Conservation (phyloP, 2,329 filamentous ascomycete species). For the Beauveria australis region DNA sequence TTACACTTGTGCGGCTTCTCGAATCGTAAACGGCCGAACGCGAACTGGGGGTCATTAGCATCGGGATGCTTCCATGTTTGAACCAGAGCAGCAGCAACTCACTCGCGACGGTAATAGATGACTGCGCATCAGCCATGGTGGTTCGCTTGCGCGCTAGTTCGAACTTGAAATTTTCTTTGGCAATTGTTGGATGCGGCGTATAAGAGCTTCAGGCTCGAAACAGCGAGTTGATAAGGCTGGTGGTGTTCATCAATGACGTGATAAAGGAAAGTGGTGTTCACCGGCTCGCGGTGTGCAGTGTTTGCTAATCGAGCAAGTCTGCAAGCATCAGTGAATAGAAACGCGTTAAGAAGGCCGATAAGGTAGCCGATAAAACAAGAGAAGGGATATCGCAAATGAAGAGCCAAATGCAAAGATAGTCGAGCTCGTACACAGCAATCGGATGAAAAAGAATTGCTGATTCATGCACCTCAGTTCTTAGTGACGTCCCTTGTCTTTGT, state of each 20-base stretch:
- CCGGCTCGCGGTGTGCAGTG: not conserved
- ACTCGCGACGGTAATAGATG: conserved; percentile 54
- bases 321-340: not conserved
- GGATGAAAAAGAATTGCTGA: not conserved
- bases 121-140: conserved; percentile 21
- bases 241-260: not conserved
- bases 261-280: not conserved
- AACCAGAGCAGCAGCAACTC: conserved; percentile 15
- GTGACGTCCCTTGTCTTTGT: conserved; percentile 11
- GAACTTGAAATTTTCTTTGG: not conserved
- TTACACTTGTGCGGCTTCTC: conserved; percentile 87
- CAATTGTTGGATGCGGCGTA: not conserved
- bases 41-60: conserved; percentile 44
- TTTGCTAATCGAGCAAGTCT: not conserved
- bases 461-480: conserved; percentile 4
- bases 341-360: not conserved
- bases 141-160: not conserved
- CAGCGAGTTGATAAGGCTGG: not conserved
- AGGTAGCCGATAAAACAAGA: not conserved
- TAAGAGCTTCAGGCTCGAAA: not conserved
- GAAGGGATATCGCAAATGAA: not conserved
- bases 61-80: not conserved
- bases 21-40: conserved; percentile 69
- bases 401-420: not conserved
- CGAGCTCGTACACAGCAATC: not conserved